These are phyloP conservation scores for Neckera pumila DNA, from an alignment of 225 moss, liverwort and hornwort species.

Conservation along the genomic window DNA sequence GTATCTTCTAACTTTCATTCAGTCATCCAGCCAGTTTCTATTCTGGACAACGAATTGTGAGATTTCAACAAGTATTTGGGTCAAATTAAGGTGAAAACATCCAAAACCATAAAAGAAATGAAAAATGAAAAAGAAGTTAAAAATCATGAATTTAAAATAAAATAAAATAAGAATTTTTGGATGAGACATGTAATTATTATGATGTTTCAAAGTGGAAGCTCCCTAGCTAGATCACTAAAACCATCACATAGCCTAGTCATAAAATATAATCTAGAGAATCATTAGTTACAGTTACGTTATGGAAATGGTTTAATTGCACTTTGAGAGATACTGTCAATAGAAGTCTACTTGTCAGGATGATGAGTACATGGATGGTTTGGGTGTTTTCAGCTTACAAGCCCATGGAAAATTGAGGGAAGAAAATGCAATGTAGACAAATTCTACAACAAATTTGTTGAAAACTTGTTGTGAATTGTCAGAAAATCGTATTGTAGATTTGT, in stretches of 20 bases:
- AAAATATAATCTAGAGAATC: neutral
- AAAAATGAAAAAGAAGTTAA: too few species aligned
- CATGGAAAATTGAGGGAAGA: neutral
- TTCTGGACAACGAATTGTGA: neutral
- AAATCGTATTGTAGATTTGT: too few species aligned
- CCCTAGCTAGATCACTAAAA: neutral
- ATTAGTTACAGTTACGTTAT: too few species aligned
- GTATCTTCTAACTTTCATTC: neutral
- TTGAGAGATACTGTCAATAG: neutral
- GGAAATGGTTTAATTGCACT: neutral
- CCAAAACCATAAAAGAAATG: neutral
- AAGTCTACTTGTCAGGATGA: neutral
- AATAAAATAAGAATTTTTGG: neutral
- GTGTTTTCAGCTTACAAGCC: neutral
- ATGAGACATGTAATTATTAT: neutral
- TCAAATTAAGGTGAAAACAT: neutral
- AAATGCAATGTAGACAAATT: neutral
- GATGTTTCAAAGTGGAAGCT: neutral
- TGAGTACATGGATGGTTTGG: rapidly evolving
- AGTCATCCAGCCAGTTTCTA: neutral
- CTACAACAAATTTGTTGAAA: neutral
- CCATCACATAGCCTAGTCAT: neutral
- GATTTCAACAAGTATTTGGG: neutral
- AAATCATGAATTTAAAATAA: neutral
- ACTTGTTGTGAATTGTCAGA: neutral